phyloP scores from a whole-genome alignment of 2,329 filamentous ascomycete species.

The Alternaria tenuissima region DNA sequence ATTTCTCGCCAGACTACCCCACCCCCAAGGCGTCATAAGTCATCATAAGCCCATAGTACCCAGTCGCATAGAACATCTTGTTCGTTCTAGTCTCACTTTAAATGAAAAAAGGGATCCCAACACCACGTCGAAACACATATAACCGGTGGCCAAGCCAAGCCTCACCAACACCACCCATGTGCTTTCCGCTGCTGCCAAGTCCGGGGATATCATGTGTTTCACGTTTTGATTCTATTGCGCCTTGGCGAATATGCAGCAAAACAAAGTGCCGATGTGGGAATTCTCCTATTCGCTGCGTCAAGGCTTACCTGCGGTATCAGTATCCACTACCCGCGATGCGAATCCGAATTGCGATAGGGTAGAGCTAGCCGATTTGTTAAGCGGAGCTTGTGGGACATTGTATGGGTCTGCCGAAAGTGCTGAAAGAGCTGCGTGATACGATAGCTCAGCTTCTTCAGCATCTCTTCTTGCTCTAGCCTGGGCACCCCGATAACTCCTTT shows the following conservation, averaged over 20 bases:
- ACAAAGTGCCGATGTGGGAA: not conserved
- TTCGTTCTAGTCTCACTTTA: constrained; percentile 15
- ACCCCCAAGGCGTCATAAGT: constrained; percentile 3
- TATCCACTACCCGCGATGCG: not conserved
- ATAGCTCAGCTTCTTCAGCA: no score
- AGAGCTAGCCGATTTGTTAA: not conserved
- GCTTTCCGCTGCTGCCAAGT: constrained; percentile 19
- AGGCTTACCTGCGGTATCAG: not conserved
- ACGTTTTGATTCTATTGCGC: constrained; percentile 7
- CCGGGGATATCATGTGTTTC: constrained; percentile 22
- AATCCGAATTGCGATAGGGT: not conserved
- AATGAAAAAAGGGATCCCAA: constrained; percentile 19
- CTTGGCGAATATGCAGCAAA: constrained; percentile 10
- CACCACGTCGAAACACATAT: constrained; percentile 14
- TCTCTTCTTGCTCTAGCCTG: no score
- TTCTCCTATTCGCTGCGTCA: constrained; percentile 1
- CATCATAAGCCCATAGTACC: constrained; percentile 7
- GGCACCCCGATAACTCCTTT: no score
- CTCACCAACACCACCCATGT: constrained; percentile 8
- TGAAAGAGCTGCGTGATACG: no score
- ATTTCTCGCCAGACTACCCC: constrained; percentile 2
- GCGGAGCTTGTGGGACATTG: not conserved
- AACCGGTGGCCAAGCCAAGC: constrained; percentile 20
- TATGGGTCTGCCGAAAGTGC: not conserved
- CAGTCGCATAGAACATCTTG: not conserved